Evolutionary conservation across 805 yeast genomes (phyloP).

Genomic region (Lipomyces spencermartinsiae): DNA sequence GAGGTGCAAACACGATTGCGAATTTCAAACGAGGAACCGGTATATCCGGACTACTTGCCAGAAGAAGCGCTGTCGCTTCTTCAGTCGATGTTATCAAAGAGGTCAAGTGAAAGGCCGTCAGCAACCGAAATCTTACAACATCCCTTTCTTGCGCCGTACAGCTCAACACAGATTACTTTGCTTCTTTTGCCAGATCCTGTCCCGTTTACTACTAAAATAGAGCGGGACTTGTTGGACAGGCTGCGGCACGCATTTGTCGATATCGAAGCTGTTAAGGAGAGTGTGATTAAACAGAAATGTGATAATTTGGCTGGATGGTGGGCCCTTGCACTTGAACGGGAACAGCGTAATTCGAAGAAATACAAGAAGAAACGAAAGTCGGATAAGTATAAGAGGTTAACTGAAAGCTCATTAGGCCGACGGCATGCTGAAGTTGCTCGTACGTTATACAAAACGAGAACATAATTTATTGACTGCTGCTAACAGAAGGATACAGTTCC

Average conservation of each 20-base stretch:
- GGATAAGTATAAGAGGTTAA: neutral
- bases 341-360: slow-evolving; percentile 43
- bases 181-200: slow-evolving; percentile 48
- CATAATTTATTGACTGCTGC: neutral
- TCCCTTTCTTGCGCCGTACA: slow-evolving; percentile 48
- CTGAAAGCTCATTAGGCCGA: slow-evolving; percentile 21
- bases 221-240: slow-evolving; percentile 64
- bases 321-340: slow-evolving; percentile 67
- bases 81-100: slow-evolving; percentile 63
- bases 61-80: slow-evolving; percentile 59
- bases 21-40: slow-evolving; percentile 72
- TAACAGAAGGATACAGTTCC: neutral
- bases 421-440: slow-evolving; percentile 3
- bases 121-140: slow-evolving; percentile 57
- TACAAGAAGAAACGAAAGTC: slow-evolving; percentile 32
- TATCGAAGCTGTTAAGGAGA: slow-evolving; percentile 61
- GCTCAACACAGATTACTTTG: slow-evolving; percentile 49
- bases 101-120: slow-evolving; percentile 68
- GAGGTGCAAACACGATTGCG: slow-evolving; percentile 64
- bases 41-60: slow-evolving; percentile 56
- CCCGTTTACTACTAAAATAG: slow-evolving; percentile 66
- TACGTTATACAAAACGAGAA: neutral
- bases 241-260: slow-evolving; percentile 69
- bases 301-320: slow-evolving; percentile 79
- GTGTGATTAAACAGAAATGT: slow-evolving; percentile 64